phyloP scores from a whole-genome alignment of 805 yeast species.

The Teunomyces pallodes region DNA sequence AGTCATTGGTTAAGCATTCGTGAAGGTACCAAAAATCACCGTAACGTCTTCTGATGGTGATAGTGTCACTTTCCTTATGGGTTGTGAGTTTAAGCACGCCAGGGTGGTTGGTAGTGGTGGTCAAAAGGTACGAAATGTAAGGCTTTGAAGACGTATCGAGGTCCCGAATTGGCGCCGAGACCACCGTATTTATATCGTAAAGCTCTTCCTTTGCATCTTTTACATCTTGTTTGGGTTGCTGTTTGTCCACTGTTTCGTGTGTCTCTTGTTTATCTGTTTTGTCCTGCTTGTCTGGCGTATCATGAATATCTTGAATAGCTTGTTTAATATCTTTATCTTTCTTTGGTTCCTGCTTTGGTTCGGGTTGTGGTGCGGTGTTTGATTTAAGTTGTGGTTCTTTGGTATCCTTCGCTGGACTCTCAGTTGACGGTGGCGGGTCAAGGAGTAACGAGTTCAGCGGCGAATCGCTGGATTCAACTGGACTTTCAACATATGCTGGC shows the following conservation, averaged over 20 bases:
- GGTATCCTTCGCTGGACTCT: not conserved
- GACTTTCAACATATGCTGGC: not conserved
- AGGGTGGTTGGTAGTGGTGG: conserved; percentile 63
- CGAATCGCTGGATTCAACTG: conserved; percentile 1
- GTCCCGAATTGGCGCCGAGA: conserved; percentile 65
- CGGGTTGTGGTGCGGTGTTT: not conserved
- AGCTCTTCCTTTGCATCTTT: too few species aligned
- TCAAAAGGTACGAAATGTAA: conserved; percentile 69
- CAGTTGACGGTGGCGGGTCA: not conserved
- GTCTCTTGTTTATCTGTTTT: too few species aligned
- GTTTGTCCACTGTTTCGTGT: too few species aligned
- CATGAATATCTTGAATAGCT: too few species aligned
- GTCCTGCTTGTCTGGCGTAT: too few species aligned
- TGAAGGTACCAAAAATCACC: conserved; percentile 82
- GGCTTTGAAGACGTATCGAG: conserved; percentile 68
- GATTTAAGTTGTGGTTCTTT: not conserved
- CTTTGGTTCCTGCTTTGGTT: not conserved
- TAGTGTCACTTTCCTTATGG: conserved; percentile 9
- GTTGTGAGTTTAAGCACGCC: conserved; percentile 39
- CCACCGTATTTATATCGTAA: conserved; percentile 27
- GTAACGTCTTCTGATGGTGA: conserved; percentile 69
- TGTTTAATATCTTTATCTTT: too few species aligned
- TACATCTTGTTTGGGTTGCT: too few species aligned
- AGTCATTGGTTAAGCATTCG: conserved; percentile 71
- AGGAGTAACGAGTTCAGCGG: conserved; percentile 1